These are phyloP conservation scores for Volvox carteri DNA, from an alignment of 163 green algal species.

Conservation along the genomic window DNA sequence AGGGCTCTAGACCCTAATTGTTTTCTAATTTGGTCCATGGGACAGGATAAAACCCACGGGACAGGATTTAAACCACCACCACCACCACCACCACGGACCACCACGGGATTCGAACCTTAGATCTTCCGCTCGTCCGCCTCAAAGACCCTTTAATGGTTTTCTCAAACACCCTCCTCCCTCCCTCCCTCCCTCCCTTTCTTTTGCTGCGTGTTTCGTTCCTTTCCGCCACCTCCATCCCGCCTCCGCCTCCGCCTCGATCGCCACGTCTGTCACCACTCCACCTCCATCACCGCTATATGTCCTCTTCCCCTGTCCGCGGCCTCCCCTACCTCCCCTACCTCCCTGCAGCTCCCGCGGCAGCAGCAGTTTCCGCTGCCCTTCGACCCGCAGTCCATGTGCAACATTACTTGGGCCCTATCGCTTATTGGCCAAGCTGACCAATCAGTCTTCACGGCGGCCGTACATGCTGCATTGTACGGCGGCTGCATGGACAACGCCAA, in stretches of 20 bases:
- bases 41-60: neutral
- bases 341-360: neutral
- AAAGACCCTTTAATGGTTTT: no score
- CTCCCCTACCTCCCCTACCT: neutral
- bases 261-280: neutral
- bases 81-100: no score
- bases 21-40: no score
- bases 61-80: no score
- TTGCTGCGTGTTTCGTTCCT: neutral
- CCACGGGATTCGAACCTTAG: no score
- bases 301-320: neutral
- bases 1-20: no score
- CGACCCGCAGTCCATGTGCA: neutral
- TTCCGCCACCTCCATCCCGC: no score
- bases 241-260: no score
- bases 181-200: no score
- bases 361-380: neutral
- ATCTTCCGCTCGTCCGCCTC: no score
- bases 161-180: no score
- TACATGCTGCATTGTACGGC: neutral
- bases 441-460: neutral
- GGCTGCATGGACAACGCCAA: neutral
- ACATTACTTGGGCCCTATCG: conserved; percentile 14
- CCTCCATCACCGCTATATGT: neutral
- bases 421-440: neutral